phyloP scores from a whole-genome alignment of 257 asterid genomes.

The Solanum lignicaule region DNA sequence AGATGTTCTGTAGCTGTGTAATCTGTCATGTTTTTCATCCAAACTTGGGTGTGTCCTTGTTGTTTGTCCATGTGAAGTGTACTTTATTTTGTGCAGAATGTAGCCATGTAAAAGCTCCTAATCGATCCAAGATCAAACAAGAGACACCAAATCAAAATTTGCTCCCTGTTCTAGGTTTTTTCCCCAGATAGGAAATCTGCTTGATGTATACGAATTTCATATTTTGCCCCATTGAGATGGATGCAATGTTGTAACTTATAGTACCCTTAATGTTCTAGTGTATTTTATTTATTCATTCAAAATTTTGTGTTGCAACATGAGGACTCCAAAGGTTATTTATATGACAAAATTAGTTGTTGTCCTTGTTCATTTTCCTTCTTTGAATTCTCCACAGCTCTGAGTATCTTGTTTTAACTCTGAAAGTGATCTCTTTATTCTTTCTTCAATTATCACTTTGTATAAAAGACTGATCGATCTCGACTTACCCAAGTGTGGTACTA shows the following conservation, averaged over 20 bases:
- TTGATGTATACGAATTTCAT: neutral
- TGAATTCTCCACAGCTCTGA: neutral
- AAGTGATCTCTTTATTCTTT: neutral
- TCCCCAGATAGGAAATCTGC: neutral
- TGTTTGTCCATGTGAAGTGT: neutral
- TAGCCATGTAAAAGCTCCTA: neutral
- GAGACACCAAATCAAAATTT: neutral
- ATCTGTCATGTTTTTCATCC: neutral
- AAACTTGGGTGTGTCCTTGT: neutral
- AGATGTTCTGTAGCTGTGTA: neutral
- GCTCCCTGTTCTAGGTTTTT: neutral
- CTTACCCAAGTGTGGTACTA: neutral
- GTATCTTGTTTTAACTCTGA: neutral
- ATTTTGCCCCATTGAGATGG: neutral
- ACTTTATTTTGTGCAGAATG: neutral
- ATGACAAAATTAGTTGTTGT: neutral
- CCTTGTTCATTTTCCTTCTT: neutral
- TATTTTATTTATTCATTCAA: neutral
- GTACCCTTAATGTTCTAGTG: neutral
- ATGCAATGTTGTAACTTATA: neutral
- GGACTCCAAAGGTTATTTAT: neutral
- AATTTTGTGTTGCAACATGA: neutral
- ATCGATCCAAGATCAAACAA: neutral
- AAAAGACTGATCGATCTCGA: too few relatives aligned
- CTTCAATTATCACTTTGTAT: neutral